phyloP scores from a whole-genome alignment of 768 basidiomycete species.

The Collybia sp. region DNA sequence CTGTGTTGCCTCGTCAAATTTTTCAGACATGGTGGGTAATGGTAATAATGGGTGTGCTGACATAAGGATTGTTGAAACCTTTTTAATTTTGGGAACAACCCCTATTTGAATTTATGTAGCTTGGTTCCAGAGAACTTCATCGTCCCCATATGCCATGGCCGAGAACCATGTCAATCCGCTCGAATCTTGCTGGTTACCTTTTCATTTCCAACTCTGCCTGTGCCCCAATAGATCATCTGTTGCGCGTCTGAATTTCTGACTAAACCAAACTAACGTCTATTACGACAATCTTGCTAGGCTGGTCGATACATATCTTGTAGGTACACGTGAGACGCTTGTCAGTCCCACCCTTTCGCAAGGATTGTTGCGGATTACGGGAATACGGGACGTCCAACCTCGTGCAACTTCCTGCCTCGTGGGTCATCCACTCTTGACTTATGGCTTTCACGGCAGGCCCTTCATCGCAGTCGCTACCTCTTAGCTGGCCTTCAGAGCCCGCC shows the following conservation, averaged over 20 bases:
- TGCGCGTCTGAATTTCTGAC: not conserved
- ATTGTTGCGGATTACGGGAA: slow-evolving; percentile 9
- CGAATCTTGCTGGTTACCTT: no score
- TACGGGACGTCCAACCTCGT: slow-evolving; percentile 20
- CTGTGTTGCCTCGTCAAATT: slow-evolving; percentile 79
- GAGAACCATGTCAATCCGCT: no score
- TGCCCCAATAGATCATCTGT: not conserved
- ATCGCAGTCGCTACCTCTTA: slow-evolving; percentile 16
- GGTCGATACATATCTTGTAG: slow-evolving; percentile 7
- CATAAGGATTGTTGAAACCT: no score
- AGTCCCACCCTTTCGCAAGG: slow-evolving; percentile 16
- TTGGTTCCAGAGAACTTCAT: no score
- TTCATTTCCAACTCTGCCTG: no score
- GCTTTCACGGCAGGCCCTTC: slow-evolving; percentile 15
- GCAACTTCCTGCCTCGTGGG: slow-evolving; percentile 28
- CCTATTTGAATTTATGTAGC: no score
- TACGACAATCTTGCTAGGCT: not conserved
- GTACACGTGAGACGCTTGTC: slow-evolving; percentile 33
- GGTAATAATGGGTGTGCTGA: no score
- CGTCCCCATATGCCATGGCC: no score
- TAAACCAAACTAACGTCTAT: not conserved
- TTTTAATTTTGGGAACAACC: no score
- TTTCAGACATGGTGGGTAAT: slow-evolving; percentile 37
- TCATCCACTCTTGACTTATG: slow-evolving; percentile 34
- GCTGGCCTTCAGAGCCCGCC: slow-evolving; percentile 44